Conservation (phyloP, 2,329 filamentous ascomycete genomes). For the Neobulgaria alba region DNA sequence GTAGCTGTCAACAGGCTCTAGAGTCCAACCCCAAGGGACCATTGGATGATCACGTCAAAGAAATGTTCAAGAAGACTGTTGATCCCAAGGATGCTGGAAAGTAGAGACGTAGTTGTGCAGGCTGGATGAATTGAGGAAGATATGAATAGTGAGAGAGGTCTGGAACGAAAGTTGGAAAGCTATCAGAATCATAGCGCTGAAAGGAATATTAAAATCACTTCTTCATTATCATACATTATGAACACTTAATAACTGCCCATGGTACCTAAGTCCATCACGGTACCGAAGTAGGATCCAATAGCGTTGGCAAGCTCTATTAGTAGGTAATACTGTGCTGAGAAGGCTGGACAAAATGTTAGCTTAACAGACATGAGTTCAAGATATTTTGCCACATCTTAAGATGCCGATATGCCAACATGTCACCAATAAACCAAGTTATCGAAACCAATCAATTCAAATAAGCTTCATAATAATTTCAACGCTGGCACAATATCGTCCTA, state of each 20-base stretch:
- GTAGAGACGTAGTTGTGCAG: not conserved
- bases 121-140: no score
- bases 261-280: no score
- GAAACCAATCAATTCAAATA: not conserved
- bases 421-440: no score
- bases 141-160: not conserved
- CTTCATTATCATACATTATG: slow-evolving; percentile 1
- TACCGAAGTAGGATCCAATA: no score
- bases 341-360: no score
- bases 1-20: no score
- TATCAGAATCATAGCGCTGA: not conserved
- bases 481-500: not conserved
- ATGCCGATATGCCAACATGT: no score
- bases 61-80: slow-evolving; percentile 35
- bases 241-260: not conserved
- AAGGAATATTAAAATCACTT: not conserved
- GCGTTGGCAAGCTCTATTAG: no score
- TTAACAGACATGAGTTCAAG: no score
- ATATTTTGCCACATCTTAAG: no score
- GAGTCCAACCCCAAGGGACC: slow-evolving; percentile 57
- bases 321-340: no score
- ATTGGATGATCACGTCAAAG: slow-evolving; percentile 51
- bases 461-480: not conserved
- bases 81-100: slow-evolving; percentile 1
- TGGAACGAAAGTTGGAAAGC: not conserved